Conservation (phyloP, 1,284 basidiomycete genomes). For the Moesziomyces globuligerus region DNA sequence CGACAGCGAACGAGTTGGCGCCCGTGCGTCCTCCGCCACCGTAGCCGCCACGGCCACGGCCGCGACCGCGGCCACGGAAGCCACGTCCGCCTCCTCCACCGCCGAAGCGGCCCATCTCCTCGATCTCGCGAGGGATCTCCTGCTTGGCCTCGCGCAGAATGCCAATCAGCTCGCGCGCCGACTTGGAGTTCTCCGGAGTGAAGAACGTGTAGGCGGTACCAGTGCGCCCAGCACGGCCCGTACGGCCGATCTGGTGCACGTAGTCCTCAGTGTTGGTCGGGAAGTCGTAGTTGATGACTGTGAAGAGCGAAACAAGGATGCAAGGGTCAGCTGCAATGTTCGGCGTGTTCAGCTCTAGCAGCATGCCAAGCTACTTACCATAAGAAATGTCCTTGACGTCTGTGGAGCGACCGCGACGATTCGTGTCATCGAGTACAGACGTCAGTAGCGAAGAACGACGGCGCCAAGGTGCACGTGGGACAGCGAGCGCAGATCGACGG, state of each 20-base stretch:
- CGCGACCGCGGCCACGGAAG: constrained; percentile 54
- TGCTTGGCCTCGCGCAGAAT: constrained; percentile 93
- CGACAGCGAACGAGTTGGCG: constrained; percentile 57
- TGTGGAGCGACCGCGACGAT: constrained; percentile 66
- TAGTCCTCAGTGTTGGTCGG: constrained; percentile 96
- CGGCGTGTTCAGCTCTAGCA: too few species aligned
- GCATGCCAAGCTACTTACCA: constrained; percentile 73
- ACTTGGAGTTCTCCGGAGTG: constrained; percentile 83
- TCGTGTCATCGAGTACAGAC: constrained; percentile 1
- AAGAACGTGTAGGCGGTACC: constrained; percentile 96
- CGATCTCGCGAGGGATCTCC: constrained; percentile 83
- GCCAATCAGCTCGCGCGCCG: constrained; percentile 86
- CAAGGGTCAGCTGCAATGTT: not conserved
- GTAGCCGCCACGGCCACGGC: constrained; percentile 50
- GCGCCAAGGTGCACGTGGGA: constrained; percentile 12
- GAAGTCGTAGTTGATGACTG: constrained; percentile 84
- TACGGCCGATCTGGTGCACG: constrained; percentile 88
- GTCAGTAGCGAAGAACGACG: constrained; percentile 39
- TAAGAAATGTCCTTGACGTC: constrained; percentile 95
- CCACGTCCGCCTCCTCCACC: constrained; percentile 61
- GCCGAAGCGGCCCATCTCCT: constrained; percentile 90
- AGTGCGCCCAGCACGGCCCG: constrained; percentile 75
- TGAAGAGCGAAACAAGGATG: constrained; percentile 5
- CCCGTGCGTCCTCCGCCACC: constrained; percentile 55
- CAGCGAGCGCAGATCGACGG: constrained; percentile 7